A percentile compares a stretch with the other conserved stretches of the same genome.
phyloP scores from a whole-genome alignment of 1,284 basidiomycete species.

The Retiboletus fuscus region DNA sequence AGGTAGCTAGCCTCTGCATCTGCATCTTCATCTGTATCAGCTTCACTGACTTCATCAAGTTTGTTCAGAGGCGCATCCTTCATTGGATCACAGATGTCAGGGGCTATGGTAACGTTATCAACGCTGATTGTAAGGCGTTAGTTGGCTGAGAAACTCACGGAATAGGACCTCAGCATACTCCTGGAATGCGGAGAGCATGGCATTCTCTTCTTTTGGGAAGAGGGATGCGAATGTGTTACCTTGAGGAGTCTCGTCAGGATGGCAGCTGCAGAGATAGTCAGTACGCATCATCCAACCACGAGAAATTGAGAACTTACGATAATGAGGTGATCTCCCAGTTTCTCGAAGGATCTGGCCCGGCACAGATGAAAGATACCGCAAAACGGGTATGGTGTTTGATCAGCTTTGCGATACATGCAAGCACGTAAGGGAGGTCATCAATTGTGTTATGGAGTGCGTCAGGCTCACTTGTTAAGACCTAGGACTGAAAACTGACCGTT shows the following conservation, averaged over 20 bases:
- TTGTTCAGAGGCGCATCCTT: too few species aligned
- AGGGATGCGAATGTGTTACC: constrained; percentile 10
- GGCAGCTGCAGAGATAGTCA: constrained; percentile 6
- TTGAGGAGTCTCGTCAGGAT: constrained; percentile 5
- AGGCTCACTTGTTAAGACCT: too few species aligned
- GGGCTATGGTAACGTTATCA: too few species aligned
- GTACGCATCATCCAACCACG: neutral
- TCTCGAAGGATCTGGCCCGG: constrained; percentile 13
- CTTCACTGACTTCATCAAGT: too few species aligned
- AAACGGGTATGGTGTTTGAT: constrained; percentile 6
- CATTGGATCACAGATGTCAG: too few species aligned
- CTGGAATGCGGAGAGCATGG: neutral
- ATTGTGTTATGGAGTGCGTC: constrained; percentile 8
- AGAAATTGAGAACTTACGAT: constrained; percentile 4
- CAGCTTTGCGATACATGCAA: neutral
- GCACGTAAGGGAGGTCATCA: constrained; percentile 14
- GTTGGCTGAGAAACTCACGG: too few species aligned
- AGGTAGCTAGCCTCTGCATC: too few species aligned
- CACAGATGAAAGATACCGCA: too few species aligned
- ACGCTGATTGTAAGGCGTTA: too few species aligned
- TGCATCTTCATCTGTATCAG: too few species aligned
- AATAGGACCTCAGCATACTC: constrained; percentile 13
- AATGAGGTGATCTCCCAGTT: constrained; percentile 25
- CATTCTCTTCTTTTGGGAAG: neutral
- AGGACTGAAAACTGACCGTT: constrained; percentile 1